phyloP scores from a whole-genome alignment of 75 land plant genomes.

The Picea sitchensis region DNA sequence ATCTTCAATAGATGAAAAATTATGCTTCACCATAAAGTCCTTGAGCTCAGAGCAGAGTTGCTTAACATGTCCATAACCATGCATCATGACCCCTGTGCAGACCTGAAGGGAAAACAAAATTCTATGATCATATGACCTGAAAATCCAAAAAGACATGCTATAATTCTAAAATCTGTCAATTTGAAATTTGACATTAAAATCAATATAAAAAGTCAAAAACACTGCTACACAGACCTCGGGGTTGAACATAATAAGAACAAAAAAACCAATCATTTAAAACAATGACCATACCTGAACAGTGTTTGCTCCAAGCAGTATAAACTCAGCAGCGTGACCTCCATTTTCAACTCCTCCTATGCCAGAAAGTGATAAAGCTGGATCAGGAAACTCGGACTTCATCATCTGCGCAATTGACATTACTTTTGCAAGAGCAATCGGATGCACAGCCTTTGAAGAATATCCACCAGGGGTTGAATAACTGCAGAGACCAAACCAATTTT shows the following conservation, averaged over 20 bases:
- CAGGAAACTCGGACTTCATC: conserved; percentile 51
- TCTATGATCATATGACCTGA: not conserved
- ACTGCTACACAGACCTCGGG: not conserved
- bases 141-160: not conserved
- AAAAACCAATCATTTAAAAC: not conserved
- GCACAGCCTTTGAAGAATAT: conserved; percentile 94
- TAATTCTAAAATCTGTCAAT: not conserved
- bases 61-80: conserved; percentile 91
- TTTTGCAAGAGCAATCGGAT: conserved; percentile 97
- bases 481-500: conserved; percentile 4
- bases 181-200: not conserved
- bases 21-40: conserved; percentile 94
- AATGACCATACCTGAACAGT: conserved; percentile 77
- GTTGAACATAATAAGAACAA: too few relatives aligned
- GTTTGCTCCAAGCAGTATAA: conserved; percentile 91
- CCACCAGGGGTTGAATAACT: conserved; percentile 97
- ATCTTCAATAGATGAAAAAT: conserved; percentile 87
- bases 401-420: conserved; percentile 97
- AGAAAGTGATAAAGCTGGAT: conserved; percentile 68
- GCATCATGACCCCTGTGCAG: conserved; percentile 99
- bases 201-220: not conserved
- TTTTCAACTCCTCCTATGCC: conserved; percentile 98
- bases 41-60: conserved; percentile 76
- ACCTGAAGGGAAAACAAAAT: conserved; percentile 47
- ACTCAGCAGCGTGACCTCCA: conserved; percentile 92